Evolutionary conservation across 2,329 filamentous ascomycete species (phyloP).

Genomic region (Sclerotinia sclerotiorum): DNA sequence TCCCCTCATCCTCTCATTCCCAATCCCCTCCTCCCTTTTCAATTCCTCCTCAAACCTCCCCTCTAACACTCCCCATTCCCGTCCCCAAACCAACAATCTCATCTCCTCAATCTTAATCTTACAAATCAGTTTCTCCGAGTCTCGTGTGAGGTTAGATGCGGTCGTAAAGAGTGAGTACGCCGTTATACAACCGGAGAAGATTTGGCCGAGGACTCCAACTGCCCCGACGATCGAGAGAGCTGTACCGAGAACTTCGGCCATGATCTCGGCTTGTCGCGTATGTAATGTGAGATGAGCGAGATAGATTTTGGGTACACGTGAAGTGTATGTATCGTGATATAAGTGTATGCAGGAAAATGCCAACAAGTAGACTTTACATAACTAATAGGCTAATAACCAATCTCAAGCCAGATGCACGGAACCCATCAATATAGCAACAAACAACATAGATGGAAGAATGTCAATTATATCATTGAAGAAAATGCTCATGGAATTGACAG

Average conservation of each 20-base stretch:
- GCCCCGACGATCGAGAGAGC: conserved; percentile 47
- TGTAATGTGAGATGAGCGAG: not conserved
- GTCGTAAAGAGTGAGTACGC: conserved; percentile 49
- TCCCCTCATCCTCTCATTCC: conserved; percentile 39
- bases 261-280: conserved; percentile 25
- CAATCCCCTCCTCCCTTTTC: conserved; percentile 42
- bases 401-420: not conserved
- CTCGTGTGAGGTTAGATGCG: conserved; percentile 46
- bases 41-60: conserved; percentile 48
- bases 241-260: conserved; percentile 47
- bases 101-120: conserved; percentile 53
- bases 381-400: not conserved
- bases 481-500: conserved; percentile 1
- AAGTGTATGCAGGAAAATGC: not conserved
- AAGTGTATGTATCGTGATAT: not conserved
- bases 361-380: not conserved
- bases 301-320: not conserved
- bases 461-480: not conserved
- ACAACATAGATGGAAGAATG: not conserved
- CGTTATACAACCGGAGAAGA: conserved; percentile 50
- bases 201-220: conserved; percentile 48
- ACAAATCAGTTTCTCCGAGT: conserved; percentile 48
- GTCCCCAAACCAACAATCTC: conserved; percentile 49
- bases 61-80: conserved; percentile 51
- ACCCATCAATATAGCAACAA: not conserved